These are phyloP conservation scores for Naegleria fowleri DNA, from an alignment of 208 protist genomes.

Conservation along the genomic window DNA sequence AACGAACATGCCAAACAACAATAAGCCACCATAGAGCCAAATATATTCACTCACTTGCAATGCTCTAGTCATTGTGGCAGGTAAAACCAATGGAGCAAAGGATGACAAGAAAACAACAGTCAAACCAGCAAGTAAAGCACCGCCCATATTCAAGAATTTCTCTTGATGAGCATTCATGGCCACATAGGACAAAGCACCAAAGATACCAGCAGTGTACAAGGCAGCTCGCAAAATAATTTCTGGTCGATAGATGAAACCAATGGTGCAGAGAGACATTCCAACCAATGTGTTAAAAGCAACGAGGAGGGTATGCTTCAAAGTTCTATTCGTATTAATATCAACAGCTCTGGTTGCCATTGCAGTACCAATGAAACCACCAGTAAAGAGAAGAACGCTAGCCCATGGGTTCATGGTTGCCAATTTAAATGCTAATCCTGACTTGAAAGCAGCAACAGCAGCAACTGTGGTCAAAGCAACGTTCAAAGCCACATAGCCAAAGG, in stretches of 20 bases:
- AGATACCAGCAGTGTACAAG: neutral
- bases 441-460: neutral
- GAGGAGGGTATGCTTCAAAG: neutral
- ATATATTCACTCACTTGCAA: neutral
- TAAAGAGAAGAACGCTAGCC: neutral
- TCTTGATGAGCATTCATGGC: constrained; percentile 24
- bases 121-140: neutral
- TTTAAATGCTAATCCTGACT: neutral
- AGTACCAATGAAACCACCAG: neutral
- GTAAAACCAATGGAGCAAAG: neutral
- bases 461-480: neutral
- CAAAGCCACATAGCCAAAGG: neutral
- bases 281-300: neutral
- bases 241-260: neutral
- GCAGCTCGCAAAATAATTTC: constrained; percentile 10
- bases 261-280: neutral
- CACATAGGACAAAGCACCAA: neutral
- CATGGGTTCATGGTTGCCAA: neutral
- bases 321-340: neutral
- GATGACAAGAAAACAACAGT: neutral
- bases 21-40: constrained; percentile 12
- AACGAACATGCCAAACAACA: neutral
- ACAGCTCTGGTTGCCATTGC: neutral
- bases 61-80: neutral
- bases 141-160: neutral